Evolutionary conservation across 805 yeast genomes (phyloP).

Genomic region (Sugiyamaella smithiae): DNA sequence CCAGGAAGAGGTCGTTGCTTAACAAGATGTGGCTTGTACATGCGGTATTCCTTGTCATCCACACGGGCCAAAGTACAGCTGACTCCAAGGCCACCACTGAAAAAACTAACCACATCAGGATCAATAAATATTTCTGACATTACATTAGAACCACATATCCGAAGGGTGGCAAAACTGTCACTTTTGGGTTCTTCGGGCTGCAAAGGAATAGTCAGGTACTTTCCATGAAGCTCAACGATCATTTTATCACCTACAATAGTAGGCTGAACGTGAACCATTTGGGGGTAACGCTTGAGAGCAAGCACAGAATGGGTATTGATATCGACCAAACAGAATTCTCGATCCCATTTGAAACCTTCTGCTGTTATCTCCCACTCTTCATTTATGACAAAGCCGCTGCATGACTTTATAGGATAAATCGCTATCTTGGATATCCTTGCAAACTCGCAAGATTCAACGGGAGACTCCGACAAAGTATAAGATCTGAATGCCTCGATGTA

Average conservation of each 20-base stretch:
- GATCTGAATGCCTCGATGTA: slow-evolving; percentile 19
- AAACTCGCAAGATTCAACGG: not conserved
- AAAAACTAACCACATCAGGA: slow-evolving; percentile 29
- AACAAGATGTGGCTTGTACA: slow-evolving; percentile 14
- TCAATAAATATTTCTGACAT: slow-evolving; percentile 17
- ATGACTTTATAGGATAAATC: slow-evolving; percentile 46
- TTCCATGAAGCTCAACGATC: slow-evolving; percentile 19
- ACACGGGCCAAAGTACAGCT: slow-evolving; percentile 39
- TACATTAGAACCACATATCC: slow-evolving; percentile 17
- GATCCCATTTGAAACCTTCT: slow-evolving; percentile 41
- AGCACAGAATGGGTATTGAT: slow-evolving; percentile 31
- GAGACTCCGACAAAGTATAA: not conserved
- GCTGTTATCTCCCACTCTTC: slow-evolving; percentile 32
- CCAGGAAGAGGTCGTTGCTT: slow-evolving; percentile 2
- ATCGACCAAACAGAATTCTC: slow-evolving; percentile 39
- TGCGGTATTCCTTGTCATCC: slow-evolving; percentile 12
- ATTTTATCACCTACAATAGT: slow-evolving; percentile 22
- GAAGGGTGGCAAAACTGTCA: not conserved
- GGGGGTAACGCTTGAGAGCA: slow-evolving; percentile 35
- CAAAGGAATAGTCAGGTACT: slow-evolving; percentile 16
- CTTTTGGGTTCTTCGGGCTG: not conserved
- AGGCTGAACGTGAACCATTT: slow-evolving; percentile 39
- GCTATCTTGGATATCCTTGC: slow-evolving; percentile 26
- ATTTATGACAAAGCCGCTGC: slow-evolving; percentile 35
- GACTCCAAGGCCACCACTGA: slow-evolving; percentile 31